A percentile compares a stretch with the other conserved stretches of the same genome.
These are phyloP conservation scores for Catunica adiposa DNA, from an alignment of 2,329 filamentous ascomycete genomes.

Conservation along the genomic window DNA sequence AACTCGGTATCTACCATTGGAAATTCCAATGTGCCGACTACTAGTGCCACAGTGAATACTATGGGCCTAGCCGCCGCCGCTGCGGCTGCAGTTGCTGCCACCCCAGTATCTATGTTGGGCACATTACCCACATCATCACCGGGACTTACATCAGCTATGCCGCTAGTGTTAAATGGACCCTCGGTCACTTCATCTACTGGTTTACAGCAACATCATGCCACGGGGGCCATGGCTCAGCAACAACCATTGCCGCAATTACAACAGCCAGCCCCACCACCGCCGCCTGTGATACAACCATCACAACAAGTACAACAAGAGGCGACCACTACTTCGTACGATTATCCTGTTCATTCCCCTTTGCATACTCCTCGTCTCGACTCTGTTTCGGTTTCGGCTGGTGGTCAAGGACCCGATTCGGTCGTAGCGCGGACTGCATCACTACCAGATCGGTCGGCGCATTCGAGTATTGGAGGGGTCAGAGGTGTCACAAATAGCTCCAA, in stretches of 20 bases:
- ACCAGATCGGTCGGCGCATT: no score
- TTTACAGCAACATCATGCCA: neutral
- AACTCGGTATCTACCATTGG: neutral
- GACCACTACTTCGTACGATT: neutral
- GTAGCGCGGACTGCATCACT: neutral
- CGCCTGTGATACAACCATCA: neutral
- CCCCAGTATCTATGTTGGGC: neutral
- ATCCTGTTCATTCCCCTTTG: neutral
- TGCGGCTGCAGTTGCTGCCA: neutral
- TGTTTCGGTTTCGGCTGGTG: neutral
- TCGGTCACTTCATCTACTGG: neutral
- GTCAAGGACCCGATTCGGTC: neutral
- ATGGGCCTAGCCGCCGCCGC: constrained; percentile 17
- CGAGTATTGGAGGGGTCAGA: no score
- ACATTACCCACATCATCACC: neutral
- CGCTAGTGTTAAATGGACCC: neutral
- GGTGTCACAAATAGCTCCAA: no score
- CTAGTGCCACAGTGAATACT: neutral
- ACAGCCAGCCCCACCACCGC: neutral
- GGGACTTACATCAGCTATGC: neutral
- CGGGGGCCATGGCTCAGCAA: neutral
- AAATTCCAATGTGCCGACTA: neutral
- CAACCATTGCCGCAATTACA: neutral
- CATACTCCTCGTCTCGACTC: neutral
- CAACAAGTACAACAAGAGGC: neutral